A percentile compares a stretch with the other conserved stretches of the same genome.
Evolutionary conservation across 2,329 filamentous ascomycete species (phyloP).

Genomic region (Fusarium neocosmosporiellum): DNA sequence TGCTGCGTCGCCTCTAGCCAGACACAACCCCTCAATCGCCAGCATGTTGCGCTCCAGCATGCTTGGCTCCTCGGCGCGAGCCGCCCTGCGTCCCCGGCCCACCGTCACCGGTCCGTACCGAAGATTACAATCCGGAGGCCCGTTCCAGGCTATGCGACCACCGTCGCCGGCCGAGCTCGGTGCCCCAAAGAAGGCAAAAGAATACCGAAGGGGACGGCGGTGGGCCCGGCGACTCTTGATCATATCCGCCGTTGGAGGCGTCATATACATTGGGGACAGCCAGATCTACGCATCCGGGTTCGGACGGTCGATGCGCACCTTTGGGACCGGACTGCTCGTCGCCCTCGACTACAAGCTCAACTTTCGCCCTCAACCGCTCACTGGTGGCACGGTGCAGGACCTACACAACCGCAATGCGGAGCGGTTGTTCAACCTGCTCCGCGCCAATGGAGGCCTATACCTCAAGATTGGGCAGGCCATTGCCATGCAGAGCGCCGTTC

Average conservation of each 20-base stretch:
- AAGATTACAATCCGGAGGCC: constrained; percentile 48
- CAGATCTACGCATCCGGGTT: constrained; percentile 84
- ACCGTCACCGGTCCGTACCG: constrained; percentile 60
- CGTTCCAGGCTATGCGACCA: constrained; percentile 76
- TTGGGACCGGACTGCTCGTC: constrained; percentile 80
- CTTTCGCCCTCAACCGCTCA: constrained; percentile 82
- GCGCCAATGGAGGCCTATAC: constrained; percentile 91
- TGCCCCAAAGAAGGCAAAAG: constrained; percentile 74
- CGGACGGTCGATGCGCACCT: constrained; percentile 83
- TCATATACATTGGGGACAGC: constrained; percentile 75
- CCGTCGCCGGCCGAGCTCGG: constrained; percentile 84
- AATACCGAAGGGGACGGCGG: constrained; percentile 76
- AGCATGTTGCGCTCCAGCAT: constrained; percentile 47
- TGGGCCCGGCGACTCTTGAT: constrained; percentile 81
- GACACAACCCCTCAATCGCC: constrained; percentile 27
- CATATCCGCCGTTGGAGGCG: constrained; percentile 67
- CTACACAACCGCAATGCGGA: constrained; percentile 87
- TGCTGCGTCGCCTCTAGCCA: constrained; percentile 18
- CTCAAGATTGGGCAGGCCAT: constrained; percentile 98
- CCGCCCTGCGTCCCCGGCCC: constrained; percentile 45
- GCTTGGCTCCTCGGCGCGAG: constrained; percentile 36
- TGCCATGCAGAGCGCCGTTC: constrained; percentile 94
- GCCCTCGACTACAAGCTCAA: constrained; percentile 97
- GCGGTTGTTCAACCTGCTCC: constrained; percentile 82
- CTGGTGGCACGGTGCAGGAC: constrained; percentile 78